Percentiles rank a stretch among this genome's conserved stretches.
Evolutionary conservation across 345 rosid species (phyloP).

Genomic region (Rhodamnia rubescens): DNA sequence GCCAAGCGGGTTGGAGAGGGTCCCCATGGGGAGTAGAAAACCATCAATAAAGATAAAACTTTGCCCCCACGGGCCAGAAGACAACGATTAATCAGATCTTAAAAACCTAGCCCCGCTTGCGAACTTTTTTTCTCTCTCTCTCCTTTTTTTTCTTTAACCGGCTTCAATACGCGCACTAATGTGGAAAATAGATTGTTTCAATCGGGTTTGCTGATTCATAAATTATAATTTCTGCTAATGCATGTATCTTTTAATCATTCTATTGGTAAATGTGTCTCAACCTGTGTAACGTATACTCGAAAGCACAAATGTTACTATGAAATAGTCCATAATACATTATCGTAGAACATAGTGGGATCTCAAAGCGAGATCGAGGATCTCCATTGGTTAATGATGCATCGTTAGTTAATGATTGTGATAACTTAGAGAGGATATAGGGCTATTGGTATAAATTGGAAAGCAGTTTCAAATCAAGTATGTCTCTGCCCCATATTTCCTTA

Average conservation of each 20-base stretch:
- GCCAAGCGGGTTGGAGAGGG: not conserved
- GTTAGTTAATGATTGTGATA: not conserved
- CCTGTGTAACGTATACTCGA: no score
- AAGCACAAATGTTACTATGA: not conserved
- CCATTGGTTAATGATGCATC: not conserved
- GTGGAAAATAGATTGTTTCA: not conserved
- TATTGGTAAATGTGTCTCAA: not conserved
- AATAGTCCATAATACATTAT: not conserved
- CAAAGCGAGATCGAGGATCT: not conserved
- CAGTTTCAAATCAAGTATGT: not conserved
- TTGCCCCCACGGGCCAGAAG: not conserved
- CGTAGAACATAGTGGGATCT: not conserved
- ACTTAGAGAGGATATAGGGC: not conserved
- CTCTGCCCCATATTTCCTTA: not conserved
- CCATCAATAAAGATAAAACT: not conserved
- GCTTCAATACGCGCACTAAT: not conserved
- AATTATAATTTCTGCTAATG: not conserved
- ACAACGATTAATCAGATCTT: not conserved
- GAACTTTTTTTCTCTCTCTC: no score
- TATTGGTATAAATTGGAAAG: not conserved
- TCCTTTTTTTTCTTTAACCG: rapidly evolving
- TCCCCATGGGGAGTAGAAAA: not conserved
- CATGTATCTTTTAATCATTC: not conserved
- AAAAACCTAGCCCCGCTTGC: not conserved
- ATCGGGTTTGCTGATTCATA: not conserved